Evolutionary conservation across 495 filamentous ascomycete genomes (phyloP).

Genomic region (Hypomontagnella submonticulosa): DNA sequence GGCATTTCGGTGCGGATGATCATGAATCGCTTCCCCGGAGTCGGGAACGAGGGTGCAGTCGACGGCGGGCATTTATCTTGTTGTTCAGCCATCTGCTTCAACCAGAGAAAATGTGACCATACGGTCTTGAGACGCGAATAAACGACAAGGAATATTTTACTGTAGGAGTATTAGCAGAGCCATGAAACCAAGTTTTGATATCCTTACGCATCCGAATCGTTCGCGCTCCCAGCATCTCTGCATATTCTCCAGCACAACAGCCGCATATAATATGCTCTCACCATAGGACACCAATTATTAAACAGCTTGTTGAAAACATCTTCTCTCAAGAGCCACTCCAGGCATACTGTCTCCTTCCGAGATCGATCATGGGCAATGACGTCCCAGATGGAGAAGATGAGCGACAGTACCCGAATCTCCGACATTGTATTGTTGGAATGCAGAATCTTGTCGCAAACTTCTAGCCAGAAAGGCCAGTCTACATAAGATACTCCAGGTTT

Average conservation of each 20-base stretch:
- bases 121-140: slow-evolving; percentile 74
- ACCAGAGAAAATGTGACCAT: slow-evolving; percentile 83
- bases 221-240: slow-evolving; percentile 75
- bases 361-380: slow-evolving; percentile 72
- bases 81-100: slow-evolving; percentile 71
- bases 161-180: slow-evolving; percentile 46
- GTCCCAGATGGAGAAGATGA: slow-evolving; percentile 86
- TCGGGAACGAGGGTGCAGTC: slow-evolving; percentile 85
- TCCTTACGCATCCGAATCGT: slow-evolving; percentile 75
- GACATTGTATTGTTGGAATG: slow-evolving; percentile 93
- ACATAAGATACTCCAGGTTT: slow-evolving; percentile 52
- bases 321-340: slow-evolving; percentile 83
- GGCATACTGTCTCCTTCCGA: slow-evolving; percentile 77
- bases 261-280: slow-evolving; percentile 94
- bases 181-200: slow-evolving; percentile 1
- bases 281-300: slow-evolving; percentile 99
- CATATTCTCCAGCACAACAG: slow-evolving; percentile 92
- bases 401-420: slow-evolving; percentile 87
- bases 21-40: slow-evolving; percentile 88
- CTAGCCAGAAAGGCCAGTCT: slow-evolving; percentile 92
- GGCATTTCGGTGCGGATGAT: slow-evolving; percentile 90
- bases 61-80: slow-evolving; percentile 69
- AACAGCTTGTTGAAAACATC: slow-evolving; percentile 86
- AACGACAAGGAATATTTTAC: slow-evolving; percentile 75
- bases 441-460: slow-evolving; percentile 83